Evolutionary conservation across 139 green algal species (phyloP).

Genomic region (Chlamydomonas sp.): DNA sequence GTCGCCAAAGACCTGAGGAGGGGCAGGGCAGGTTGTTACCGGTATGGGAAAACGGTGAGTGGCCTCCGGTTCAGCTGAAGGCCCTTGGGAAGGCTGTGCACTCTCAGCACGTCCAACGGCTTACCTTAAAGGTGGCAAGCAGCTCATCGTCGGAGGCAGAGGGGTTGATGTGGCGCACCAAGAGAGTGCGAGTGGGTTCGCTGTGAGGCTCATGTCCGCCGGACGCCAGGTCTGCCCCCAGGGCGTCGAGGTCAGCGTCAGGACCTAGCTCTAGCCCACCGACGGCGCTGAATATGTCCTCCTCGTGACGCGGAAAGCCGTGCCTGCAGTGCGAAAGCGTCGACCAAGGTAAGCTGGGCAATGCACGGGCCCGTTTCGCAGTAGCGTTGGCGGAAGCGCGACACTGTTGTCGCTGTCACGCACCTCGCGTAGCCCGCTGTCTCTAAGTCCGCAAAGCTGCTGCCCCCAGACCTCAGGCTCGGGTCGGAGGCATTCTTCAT

Average conservation of each 20-base stretch:
- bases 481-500: constrained; percentile 33
- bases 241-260: constrained; percentile 33
- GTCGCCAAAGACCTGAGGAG: constrained; percentile 82
- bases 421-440: background rate
- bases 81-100: background rate
- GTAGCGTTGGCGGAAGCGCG: background rate
- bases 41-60: background rate
- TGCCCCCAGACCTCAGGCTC: constrained; percentile 12
- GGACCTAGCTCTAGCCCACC: constrained; percentile 51
- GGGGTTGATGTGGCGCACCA: constrained; percentile 77
- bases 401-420: background rate
- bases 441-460: constrained; percentile 23
- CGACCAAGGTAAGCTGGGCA: background rate
- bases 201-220: constrained; percentile 26
- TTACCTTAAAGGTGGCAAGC: constrained; percentile 39
- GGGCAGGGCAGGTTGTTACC: background rate
- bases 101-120: background rate
- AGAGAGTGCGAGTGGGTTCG: constrained; percentile 78
- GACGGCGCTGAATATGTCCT: constrained; percentile 61
- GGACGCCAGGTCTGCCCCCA: background rate
- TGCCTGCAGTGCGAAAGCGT: background rate
- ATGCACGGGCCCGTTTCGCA: background rate
- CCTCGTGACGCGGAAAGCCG: constrained; percentile 17
- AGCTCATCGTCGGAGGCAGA: constrained; percentile 69
- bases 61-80: background rate